Conservation (phyloP, 1,284 basidiomycete species). For the Erythrobasidium hasegawianum region DNA sequence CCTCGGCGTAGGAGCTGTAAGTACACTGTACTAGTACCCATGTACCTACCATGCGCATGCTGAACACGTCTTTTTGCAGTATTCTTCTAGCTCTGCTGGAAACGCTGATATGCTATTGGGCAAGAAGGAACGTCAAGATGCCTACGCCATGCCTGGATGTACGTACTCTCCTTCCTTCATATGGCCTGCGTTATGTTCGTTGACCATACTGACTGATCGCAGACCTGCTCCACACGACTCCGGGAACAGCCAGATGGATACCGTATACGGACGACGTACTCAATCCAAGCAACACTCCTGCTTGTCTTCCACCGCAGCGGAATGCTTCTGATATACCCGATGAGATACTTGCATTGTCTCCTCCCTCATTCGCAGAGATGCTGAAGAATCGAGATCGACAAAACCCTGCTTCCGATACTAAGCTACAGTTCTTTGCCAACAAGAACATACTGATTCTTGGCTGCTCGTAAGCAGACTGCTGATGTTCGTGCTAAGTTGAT, state of each 20-base stretch:
- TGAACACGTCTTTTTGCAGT: no score
- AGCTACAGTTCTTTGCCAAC: background rate
- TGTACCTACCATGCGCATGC: no score
- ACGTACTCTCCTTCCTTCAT: no score
- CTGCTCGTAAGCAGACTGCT: background rate
- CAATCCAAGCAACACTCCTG: background rate
- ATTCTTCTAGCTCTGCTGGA: no score
- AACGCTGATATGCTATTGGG: no score
- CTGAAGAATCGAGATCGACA: background rate
- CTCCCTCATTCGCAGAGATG: background rate
- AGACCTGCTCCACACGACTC: background rate
- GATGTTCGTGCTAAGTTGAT: background rate
- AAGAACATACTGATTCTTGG: conserved; percentile 7
- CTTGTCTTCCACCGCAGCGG: background rate
- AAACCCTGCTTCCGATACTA: background rate
- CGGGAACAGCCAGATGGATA: background rate
- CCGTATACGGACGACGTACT: background rate
- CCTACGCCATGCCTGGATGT: no score
- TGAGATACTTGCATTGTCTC: background rate
- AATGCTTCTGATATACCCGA: background rate
- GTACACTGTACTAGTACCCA: no score
- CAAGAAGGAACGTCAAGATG: no score
- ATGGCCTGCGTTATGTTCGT: no score
- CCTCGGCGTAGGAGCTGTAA: no score
- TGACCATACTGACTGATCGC: no score